Evolutionary conservation across 371 early-diverging fungal species (phyloP).

Genomic region (Mucor mucedo): DNA sequence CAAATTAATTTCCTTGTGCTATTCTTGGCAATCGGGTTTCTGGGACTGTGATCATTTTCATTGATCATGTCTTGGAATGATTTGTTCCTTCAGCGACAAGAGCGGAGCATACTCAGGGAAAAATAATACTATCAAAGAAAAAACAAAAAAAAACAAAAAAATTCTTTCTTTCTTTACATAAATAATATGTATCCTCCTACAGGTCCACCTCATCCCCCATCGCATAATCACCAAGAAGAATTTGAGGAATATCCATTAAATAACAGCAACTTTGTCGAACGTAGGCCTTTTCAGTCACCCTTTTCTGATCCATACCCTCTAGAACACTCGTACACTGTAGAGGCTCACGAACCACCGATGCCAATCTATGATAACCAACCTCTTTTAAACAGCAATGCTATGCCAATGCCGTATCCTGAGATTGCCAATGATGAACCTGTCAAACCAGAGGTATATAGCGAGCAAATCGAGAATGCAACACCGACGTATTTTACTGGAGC

Average conservation of each 20-base stretch:
- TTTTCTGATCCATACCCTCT: conserved; percentile 44
- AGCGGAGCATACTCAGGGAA: neutral
- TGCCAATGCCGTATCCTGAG: conserved; percentile 23
- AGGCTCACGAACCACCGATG: conserved; percentile 14
- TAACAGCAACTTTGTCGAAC: conserved; percentile 47
- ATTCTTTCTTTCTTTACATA: neutral
- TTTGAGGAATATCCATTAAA: conserved; percentile 54
- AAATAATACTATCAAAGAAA: neutral
- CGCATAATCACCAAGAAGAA: conserved; percentile 31
- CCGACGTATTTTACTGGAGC: conserved; percentile 50
- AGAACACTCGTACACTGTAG: conserved; percentile 9
- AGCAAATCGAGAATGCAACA: conserved; percentile 8
- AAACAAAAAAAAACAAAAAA: neutral
- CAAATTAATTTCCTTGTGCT: neutral
- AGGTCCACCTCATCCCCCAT: conserved; percentile 22
- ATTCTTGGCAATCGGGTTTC: conserved; percentile 18
- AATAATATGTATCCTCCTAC: conserved; percentile 26
- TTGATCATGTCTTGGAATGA: conserved; percentile 26
- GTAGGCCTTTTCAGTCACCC: conserved; percentile 39
- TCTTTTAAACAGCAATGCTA: conserved; percentile 26
- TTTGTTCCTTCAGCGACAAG: neutral
- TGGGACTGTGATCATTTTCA: conserved; percentile 4
- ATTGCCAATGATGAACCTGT: neutral
- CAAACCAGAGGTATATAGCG: conserved; percentile 1
- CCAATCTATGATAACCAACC: conserved; percentile 38